Base-by-base conservation (phyloP, 345 rosid species). In the Populus davidiana region DNA sequence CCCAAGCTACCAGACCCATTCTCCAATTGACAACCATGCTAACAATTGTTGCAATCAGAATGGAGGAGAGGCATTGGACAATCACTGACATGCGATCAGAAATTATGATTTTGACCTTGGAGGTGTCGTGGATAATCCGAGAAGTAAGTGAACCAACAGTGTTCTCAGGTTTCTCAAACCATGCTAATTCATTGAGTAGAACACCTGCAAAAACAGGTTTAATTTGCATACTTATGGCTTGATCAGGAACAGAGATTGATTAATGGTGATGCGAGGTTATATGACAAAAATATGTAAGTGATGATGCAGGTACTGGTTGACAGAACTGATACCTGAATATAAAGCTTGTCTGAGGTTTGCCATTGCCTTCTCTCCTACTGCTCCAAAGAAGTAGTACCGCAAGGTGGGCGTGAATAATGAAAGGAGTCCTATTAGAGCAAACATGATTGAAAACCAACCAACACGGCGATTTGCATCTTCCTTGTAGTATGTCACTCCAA, bases 1-100 rank as follows among this genome's bases (percentile, higher is more conserved):
- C 94, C 94, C 91, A 89, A 67, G 92, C 87, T 63, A 89, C 92
- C 47, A 89, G 84, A 33, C 74, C 87, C 94, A 91, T 91, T 72
- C 88, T 87, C 91, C 92, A 89, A 70, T 84, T 41, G n/a, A 80
- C 91, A 20, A 49, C 2, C 81, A 87, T 56, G 85, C 92, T 91
- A 49, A 89, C 92, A 7, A 83, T 44, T 11, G 91, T 91, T 41
- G 92, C 94, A 7, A 88, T 91, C 73, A 88, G 74, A 74, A 89
- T 89, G 70, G 94, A 91, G 71, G 91, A 83, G 77, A 91, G 77
- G 71, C 92, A 89, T 73, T 89, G 90, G 64, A 89, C 90, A 27
- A 91, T 89, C 27, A 91, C 86, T 12, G 94, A 86, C 94, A 91
- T 87, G 8, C 89, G 85, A 71, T 91, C 90, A n/a, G 91, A 86